A percentile compares a stretch with the other conserved stretches of the same genome.
Conservation (phyloP, 2,329 filamentous ascomycete genomes). For the Fusarium pseudonygamai region DNA sequence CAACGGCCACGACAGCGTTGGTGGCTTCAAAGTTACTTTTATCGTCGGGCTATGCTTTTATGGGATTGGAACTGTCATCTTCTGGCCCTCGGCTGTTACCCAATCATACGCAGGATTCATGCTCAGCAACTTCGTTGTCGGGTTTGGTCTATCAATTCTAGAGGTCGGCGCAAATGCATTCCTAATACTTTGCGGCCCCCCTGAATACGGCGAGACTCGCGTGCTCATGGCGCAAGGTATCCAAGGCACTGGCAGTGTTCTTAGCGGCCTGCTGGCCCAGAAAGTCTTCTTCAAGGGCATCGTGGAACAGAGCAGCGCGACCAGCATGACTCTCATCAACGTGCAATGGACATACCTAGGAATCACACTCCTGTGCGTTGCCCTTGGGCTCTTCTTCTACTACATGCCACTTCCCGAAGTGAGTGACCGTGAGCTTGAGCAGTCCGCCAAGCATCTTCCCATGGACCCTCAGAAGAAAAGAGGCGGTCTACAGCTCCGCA, state of each 20-base stretch:
- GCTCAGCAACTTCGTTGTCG: slow-evolving; percentile 77
- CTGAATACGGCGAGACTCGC: slow-evolving; percentile 76
- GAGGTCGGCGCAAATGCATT: slow-evolving; percentile 86
- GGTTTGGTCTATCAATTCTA: slow-evolving; percentile 78
- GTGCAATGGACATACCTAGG: slow-evolving; percentile 90
- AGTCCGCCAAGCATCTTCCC: slow-evolving; percentile 57
- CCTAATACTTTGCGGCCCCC: slow-evolving; percentile 75
- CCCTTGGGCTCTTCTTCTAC: slow-evolving; percentile 74
- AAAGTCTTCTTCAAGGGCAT: slow-evolving; percentile 77
- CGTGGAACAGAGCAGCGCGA: slow-evolving; percentile 45
- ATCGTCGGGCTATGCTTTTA: slow-evolving; percentile 81
- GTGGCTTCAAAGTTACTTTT: slow-evolving; percentile 82
- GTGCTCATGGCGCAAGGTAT: slow-evolving; percentile 80
- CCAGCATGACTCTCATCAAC: slow-evolving; percentile 66
- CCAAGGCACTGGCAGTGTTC: slow-evolving; percentile 77
- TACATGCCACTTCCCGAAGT: slow-evolving; percentile 74
- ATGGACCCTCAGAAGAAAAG: slow-evolving; percentile 61
- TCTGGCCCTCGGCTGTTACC: slow-evolving; percentile 83
- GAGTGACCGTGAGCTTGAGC: slow-evolving; percentile 63
- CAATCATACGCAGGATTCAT: slow-evolving; percentile 82
- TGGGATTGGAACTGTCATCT: slow-evolving; percentile 80
- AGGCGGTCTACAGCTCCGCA: slow-evolving; percentile 63
- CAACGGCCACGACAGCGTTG: slow-evolving; percentile 56
- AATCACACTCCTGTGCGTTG: slow-evolving; percentile 77
- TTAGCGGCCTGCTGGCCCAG: slow-evolving; percentile 77